Evolutionary conservation across 305 asterid genomes (phyloP), one percentile per base, ranked within the genome.

Genomic region (Plantago rigida): DNA sequence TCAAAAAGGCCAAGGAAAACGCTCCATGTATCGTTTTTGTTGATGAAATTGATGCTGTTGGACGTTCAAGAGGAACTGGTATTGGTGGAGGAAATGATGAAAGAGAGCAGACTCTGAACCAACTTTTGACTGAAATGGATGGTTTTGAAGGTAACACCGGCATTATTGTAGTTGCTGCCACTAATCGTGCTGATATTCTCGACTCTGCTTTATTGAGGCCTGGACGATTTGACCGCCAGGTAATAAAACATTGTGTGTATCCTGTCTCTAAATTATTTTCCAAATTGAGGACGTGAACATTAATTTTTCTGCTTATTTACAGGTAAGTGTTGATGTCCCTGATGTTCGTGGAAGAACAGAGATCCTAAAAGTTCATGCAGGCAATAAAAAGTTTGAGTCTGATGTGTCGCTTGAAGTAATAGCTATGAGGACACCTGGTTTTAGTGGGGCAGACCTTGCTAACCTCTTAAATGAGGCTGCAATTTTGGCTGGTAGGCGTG

Each of bases 351-450:
- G 97, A 71, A 89, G 97, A 77, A 87, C 94, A 10, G 97, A 89
- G 55, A 89, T 89, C 63, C 74, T 89, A 47, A 89, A 87, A 80
- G 97, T 89, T 66, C 97, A 89, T 49, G 88, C 73, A 10, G 61
- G 90, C 84, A 89, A 89, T 56, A 89, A 89, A 52, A 89, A 85
- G 76, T 87, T 89, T 17, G 88, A 78, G 68, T 13, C 83, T 10
- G 95, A 87, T 73, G 97, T 87, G 34, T 89, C 97, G 53, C 95
- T 89, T 64, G 95, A 87, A 69, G 90, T 89, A 14, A 71, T 89
- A 62, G 93, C 97, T 74, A 89, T 89, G 97, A 81, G 97, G 76
- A 89, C 97, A 62, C 97, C 95, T 62, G 95, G 95, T 60, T 89
- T 87, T 59, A 88, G 96, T 74, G 96, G 94, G 47, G 95, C 96